Evolutionary conservation across 768 basidiomycete genomes (phyloP).

Genomic region (Termitomyces sp.): DNA sequence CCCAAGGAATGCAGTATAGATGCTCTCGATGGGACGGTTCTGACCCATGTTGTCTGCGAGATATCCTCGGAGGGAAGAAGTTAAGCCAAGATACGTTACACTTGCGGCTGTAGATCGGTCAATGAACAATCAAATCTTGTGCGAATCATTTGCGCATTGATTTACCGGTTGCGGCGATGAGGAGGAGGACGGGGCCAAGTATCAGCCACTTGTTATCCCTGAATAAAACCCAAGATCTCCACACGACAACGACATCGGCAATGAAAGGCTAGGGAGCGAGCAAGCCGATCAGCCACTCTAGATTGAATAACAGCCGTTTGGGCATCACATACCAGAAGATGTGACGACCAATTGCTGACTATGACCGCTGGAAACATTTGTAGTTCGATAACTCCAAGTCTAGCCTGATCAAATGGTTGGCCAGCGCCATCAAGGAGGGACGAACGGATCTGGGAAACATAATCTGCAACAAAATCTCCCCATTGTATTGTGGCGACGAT

Average conservation of each 20-base stretch:
- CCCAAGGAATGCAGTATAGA: slow-evolving; percentile 1
- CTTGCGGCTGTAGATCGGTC: neutral
- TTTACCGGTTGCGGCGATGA: slow-evolving; percentile 4
- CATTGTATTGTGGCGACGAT: neutral
- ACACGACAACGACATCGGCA: slow-evolving; percentile 6
- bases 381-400: neutral
- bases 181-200: neutral
- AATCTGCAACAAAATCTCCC: slow-evolving; percentile 2
- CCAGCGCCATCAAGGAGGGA: neutral
- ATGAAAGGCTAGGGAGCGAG: neutral
- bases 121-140: neutral
- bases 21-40: neutral
- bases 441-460: neutral
- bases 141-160: neutral
- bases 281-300: neutral
- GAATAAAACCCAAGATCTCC: slow-evolving; percentile 10
- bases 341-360: slow-evolving; percentile 3
- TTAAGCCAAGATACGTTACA: slow-evolving; percentile 7
- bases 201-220: slow-evolving; percentile 4
- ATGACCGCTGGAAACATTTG: neutral
- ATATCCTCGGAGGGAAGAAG: neutral
- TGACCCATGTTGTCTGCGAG: neutral
- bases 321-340: neutral
- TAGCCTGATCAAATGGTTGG: neutral
- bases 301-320: neutral